Conservation (phyloP, 352 stramenopile genomes). For the Phytopythium ostracodes region DNA sequence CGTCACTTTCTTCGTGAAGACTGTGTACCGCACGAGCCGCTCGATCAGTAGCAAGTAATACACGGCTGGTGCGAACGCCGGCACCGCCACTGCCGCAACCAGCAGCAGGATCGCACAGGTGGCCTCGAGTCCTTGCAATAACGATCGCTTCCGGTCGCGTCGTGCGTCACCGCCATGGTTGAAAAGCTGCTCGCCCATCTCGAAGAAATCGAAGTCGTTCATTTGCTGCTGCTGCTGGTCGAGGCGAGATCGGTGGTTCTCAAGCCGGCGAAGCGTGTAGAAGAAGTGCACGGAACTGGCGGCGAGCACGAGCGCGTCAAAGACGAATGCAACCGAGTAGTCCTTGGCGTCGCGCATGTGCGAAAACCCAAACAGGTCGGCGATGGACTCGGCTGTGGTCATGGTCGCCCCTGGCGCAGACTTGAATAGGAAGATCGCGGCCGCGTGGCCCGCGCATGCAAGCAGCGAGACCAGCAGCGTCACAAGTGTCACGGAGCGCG, state of each 20-base stretch:
- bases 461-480: constrained; percentile 44
- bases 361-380: constrained; percentile 38
- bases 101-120: constrained; percentile 53
- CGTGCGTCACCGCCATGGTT: constrained; percentile 24
- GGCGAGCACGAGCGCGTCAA: constrained; percentile 57
- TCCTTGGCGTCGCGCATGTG: constrained; percentile 28
- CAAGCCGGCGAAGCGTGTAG: constrained; percentile 44
- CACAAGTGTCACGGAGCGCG: constrained; percentile 29
- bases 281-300: constrained; percentile 61
- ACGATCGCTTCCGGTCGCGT: constrained; percentile 17
- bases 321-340: constrained; percentile 41
- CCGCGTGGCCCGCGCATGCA: constrained; percentile 40
- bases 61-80: constrained; percentile 42
- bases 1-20: constrained; percentile 54
- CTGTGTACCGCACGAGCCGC: constrained; percentile 63
- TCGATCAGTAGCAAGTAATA: constrained; percentile 61
- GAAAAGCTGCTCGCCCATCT: constrained; percentile 42
- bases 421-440: constrained; percentile 22
- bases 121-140: constrained; percentile 38
- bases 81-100: constrained; percentile 52
- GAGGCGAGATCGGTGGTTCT: constrained; percentile 3
- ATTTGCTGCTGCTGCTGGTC: constrained; percentile 24
- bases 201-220: constrained; percentile 57
- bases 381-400: constrained; percentile 14
- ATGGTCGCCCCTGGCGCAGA: background rate